Conservation (phyloP, 169 alveolate genomes). For the Eimeria tenella region DNA sequence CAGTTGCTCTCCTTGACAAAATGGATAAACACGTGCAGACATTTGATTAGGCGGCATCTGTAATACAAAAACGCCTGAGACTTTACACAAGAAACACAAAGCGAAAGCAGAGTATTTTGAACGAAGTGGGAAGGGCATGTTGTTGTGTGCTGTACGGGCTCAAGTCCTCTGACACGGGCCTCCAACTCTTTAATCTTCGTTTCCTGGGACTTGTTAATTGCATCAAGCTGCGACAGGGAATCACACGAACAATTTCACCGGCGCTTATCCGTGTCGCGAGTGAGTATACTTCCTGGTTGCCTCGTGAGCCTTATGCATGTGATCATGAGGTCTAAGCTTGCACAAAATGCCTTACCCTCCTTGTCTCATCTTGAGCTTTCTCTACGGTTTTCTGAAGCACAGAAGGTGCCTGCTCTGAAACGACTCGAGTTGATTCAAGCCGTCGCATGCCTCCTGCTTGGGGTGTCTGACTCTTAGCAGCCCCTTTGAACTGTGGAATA, state of each 20-base stretch:
- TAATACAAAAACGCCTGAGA: too few relatives aligned
- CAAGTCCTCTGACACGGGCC: slow-evolving; percentile 61
- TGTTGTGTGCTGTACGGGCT: slow-evolving; percentile 7
- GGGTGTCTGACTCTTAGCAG: slow-evolving; percentile 14
- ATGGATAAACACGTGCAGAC: too few relatives aligned
- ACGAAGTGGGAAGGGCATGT: not conserved
- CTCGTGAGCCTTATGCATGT: not conserved
- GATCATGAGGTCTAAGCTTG: not conserved
- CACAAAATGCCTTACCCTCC: slow-evolving; percentile 26
- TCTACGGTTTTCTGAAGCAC: slow-evolving; percentile 64
- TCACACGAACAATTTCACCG: not conserved
- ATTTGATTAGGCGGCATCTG: too few relatives aligned
- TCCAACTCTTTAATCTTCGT: slow-evolving; percentile 37
- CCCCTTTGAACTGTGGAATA: slow-evolving; percentile 55
- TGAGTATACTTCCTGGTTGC: too few relatives aligned
- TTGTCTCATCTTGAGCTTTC: slow-evolving; percentile 67
- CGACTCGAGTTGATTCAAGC: slow-evolving; percentile 44
- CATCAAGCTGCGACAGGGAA: slow-evolving; percentile 46
- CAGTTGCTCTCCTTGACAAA: too few relatives aligned
- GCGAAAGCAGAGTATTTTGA: too few relatives aligned
- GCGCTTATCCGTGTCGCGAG: too few relatives aligned
- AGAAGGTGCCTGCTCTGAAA: slow-evolving; percentile 65
- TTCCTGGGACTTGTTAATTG: slow-evolving; percentile 64
- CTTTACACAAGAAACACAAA: too few relatives aligned
- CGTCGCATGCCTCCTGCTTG: slow-evolving; percentile 41